A percentile compares a stretch with the other conserved stretches of the same genome.
Conservation (phyloP, 2,329 filamentous ascomycete species). For the Claviceps fusiformis region DNA sequence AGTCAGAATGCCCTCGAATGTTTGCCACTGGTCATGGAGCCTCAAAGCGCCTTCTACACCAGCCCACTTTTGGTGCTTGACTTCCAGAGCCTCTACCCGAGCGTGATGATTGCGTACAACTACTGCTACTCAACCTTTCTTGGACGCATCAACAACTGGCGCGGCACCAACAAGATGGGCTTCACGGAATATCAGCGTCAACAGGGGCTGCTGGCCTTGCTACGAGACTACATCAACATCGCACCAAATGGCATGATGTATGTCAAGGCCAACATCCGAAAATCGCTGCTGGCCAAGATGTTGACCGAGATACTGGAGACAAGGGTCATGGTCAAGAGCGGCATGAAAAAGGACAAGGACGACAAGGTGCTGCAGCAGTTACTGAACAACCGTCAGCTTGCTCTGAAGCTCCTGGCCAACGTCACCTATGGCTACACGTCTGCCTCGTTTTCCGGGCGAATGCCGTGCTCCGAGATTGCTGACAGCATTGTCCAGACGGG, state of each 20-base stretch:
- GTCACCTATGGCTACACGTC: slow-evolving; percentile 98
- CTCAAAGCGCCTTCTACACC: slow-evolving; percentile 84
- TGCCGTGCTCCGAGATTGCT: slow-evolving; percentile 96
- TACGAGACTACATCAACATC: slow-evolving; percentile 80
- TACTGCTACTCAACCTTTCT: slow-evolving; percentile 97
- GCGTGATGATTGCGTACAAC: slow-evolving; percentile 98
- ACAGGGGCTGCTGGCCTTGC: slow-evolving; percentile 57
- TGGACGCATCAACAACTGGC: slow-evolving; percentile 73
- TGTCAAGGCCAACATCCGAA: slow-evolving; percentile 69
- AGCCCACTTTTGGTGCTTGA: slow-evolving; percentile 84
- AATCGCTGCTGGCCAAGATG: slow-evolving; percentile 91
- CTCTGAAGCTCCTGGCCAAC: slow-evolving; percentile 92
- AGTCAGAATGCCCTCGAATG: slow-evolving; percentile 91
- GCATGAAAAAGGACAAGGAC: slow-evolving; percentile 87
- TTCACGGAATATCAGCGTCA: slow-evolving; percentile 78
- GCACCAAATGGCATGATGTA: slow-evolving; percentile 97
- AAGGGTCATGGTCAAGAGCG: slow-evolving; percentile 91
- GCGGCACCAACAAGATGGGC: slow-evolving; percentile 88
- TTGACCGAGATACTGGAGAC: slow-evolving; percentile 90
- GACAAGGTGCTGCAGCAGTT: slow-evolving; percentile 76
- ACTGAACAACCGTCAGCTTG: slow-evolving; percentile 85
- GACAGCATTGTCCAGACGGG: slow-evolving; percentile 97
- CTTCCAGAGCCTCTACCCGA: slow-evolving; percentile 92
- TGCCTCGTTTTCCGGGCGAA: slow-evolving; percentile 87
- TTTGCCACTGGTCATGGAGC: slow-evolving; percentile 92